Evolutionary conservation across 371 early-diverging fungal genomes (phyloP).

Genomic region (Capillidium heterosporum): DNA sequence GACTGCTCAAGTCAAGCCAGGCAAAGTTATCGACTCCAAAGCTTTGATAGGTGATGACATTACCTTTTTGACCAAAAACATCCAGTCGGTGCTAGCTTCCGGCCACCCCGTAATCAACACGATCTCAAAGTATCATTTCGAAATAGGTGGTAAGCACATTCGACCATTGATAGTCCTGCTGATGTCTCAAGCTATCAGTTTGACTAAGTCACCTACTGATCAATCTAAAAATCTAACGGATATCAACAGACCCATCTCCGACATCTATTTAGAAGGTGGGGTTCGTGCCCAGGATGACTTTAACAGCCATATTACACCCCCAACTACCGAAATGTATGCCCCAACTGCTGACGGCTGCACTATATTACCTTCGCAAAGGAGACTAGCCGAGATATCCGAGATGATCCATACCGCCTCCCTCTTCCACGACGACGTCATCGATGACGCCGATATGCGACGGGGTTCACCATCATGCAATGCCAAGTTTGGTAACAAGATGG

Average conservation of each 20-base stretch:
- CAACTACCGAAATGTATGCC: conserved; percentile 18
- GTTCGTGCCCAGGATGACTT: conserved; percentile 14
- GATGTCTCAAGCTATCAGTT: conserved; percentile 67
- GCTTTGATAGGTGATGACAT: conserved; percentile 59
- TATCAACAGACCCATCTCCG: background rate
- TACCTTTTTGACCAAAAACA: conserved; percentile 64
- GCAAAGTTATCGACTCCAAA: conserved; percentile 28
- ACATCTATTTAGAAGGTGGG: background rate
- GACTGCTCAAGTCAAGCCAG: conserved; percentile 18
- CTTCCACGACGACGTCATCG: conserved; percentile 91
- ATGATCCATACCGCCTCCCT: conserved; percentile 94
- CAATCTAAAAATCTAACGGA: background rate
- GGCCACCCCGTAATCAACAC: conserved; percentile 75
- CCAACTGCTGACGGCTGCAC: conserved; percentile 12
- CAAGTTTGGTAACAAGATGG: conserved; percentile 91
- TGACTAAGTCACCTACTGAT: conserved; percentile 6
- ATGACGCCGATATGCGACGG: conserved; percentile 45
- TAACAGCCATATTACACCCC: conserved; percentile 26
- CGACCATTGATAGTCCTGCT: conserved; percentile 81
- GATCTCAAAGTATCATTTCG: conserved; percentile 78
- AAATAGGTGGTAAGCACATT: conserved; percentile 76
- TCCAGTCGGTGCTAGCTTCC: conserved; percentile 61
- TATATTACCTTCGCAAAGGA: conserved; percentile 73
- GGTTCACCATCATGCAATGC: conserved; percentile 56
- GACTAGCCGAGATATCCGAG: conserved; percentile 87